A percentile compares a stretch with the other conserved stretches of the same genome.
phyloP scores from a whole-genome alignment of 1,139 yeast genomes.

The Taphrina flavorubra region DNA sequence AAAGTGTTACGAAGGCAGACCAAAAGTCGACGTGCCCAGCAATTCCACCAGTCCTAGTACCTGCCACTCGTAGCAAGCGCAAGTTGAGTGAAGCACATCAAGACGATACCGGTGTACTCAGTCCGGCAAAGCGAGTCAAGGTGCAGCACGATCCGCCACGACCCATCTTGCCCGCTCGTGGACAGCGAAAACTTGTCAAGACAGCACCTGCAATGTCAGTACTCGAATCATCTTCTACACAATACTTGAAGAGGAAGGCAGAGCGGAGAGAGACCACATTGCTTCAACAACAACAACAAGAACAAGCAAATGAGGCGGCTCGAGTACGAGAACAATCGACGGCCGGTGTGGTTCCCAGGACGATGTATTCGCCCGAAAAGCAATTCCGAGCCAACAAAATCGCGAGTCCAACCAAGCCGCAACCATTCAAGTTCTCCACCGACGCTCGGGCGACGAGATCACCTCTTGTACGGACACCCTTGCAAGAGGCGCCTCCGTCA shows the following conservation, averaged over 20 bases:
- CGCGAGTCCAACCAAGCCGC: conserved; percentile 17
- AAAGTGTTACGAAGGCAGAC: neutral
- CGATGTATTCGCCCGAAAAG: conserved; percentile 27
- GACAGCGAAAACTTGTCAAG: neutral
- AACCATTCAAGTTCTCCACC: conserved; percentile 24
- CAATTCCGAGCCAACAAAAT: conserved; percentile 5
- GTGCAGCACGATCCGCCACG: neutral
- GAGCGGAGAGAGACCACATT: neutral
- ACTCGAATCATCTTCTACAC: neutral
- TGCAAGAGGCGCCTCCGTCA: neutral
- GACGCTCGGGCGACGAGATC: conserved; percentile 16
- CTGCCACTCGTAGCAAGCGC: conserved; percentile 5
- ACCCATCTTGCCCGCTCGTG: conserved; percentile 7
- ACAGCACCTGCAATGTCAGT: neutral
- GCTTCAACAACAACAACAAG: neutral
- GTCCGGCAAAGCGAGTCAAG: conserved; percentile 30
- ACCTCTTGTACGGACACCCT: neutral
- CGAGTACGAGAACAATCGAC: neutral
- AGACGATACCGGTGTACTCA: neutral
- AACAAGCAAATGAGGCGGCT: neutral
- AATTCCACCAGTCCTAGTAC: neutral
- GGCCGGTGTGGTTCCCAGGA: conserved; percentile 14
- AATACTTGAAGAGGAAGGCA: neutral
- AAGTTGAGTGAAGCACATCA: conserved; percentile 10
- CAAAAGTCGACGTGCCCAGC: neutral